A percentile compares a stretch with the other conserved stretches of the same genome.
phyloP scores from a whole-genome alignment of 139 green algal genomes.

The Desmodesmus armatus region DNA sequence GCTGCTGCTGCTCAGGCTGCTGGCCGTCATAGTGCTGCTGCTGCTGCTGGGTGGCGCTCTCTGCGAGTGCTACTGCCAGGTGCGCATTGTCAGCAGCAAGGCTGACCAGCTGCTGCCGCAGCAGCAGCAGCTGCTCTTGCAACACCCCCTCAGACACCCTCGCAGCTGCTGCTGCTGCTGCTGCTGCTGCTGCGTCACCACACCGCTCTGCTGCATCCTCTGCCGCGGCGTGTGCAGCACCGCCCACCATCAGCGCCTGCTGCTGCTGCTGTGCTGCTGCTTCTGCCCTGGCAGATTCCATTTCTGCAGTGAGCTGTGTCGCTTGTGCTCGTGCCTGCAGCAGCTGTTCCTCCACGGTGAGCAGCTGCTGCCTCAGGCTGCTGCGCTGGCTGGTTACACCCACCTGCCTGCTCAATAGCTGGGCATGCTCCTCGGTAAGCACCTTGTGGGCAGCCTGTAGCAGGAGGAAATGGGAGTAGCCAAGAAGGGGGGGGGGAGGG shows the following conservation, averaged over 20 bases:
- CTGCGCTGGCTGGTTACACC: not conserved
- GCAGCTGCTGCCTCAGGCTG: not conserved
- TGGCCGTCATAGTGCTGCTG: not conserved
- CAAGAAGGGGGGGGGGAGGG: no score
- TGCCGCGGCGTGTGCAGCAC: no score
- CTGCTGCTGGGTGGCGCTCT: not conserved
- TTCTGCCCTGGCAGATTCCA: not conserved
- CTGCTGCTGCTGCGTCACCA: not conserved
- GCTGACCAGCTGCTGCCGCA: constrained; percentile 13
- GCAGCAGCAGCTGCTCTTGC: not conserved
- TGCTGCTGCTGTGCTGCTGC: not conserved
- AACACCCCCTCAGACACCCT: not conserved
- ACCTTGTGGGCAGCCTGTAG: not conserved
- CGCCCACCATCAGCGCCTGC: no score
- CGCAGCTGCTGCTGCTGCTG: not conserved
- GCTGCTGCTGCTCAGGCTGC: not conserved
- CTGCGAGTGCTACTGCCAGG: constrained; percentile 18
- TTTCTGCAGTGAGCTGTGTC: no score
- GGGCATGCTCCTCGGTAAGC: not conserved
- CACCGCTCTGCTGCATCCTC: no score
- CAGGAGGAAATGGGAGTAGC: no score
- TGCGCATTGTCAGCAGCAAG: constrained; percentile 20
- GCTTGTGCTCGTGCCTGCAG: not conserved
- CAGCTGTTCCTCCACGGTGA: not conserved
- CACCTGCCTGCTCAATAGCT: not conserved